Conservation (phyloP, 306 rosid genomes). For the Vigna trinervia region DNA sequence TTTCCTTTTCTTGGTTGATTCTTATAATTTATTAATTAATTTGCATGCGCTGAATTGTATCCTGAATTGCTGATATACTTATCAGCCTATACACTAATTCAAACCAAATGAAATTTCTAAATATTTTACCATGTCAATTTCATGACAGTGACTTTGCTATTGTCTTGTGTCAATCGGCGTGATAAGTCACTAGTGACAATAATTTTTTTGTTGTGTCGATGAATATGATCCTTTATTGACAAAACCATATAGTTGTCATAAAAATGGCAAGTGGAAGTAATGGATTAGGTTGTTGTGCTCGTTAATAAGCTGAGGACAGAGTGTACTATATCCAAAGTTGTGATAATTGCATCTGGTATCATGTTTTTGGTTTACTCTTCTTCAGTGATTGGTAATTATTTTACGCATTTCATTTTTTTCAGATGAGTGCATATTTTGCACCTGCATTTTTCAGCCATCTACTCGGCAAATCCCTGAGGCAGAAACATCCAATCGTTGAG, state of each 20-base stretch:
- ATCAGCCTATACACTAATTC: background rate
- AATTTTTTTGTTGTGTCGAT: background rate
- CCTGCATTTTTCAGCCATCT: constrained; percentile 96
- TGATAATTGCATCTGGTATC: background rate
- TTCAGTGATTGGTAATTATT: constrained; percentile 28
- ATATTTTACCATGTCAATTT: constrained; percentile 18
- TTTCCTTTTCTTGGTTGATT: background rate
- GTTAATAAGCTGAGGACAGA: constrained; percentile 21
- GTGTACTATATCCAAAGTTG: constrained; percentile 18
- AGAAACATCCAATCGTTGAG: constrained; percentile 66
- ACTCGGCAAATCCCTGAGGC: constrained; percentile 81
- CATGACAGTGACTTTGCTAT: constrained; percentile 11
- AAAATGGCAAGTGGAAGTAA: background rate
- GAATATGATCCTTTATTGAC: constrained; percentile 29
- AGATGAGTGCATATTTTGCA: constrained; percentile 95
- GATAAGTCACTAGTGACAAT: background rate
- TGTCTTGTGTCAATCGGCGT: background rate
- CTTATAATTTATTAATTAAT: background rate
- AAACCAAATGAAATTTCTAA: constrained; percentile 24
- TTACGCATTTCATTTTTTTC: constrained; percentile 43
- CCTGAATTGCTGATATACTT: constrained; percentile 3
- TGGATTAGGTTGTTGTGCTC: background rate
- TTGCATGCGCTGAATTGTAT: background rate
- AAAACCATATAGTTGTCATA: constrained; percentile 27
- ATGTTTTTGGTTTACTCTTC: background rate